These are phyloP conservation scores for Ormosia emarginata DNA, from an alignment of 306 rosid species.

Conservation along the genomic window DNA sequence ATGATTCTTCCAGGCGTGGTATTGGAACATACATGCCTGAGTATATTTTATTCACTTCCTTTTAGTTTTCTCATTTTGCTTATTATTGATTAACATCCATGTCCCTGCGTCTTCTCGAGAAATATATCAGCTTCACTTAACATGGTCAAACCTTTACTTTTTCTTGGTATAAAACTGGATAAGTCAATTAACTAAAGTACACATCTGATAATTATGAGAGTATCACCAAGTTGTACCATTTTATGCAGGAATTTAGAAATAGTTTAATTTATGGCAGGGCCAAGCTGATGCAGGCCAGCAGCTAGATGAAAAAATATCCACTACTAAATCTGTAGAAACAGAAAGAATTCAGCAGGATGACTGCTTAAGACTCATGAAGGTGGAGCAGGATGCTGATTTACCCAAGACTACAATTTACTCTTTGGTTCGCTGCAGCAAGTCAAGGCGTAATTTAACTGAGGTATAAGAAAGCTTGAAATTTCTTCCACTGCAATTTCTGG, in stretches of 20 bases:
- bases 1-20: not conserved
- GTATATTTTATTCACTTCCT: not conserved
- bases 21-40: not conserved
- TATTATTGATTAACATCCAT: not conserved
- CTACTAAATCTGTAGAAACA: constrained; percentile 1
- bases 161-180: not conserved
- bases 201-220: constrained; percentile 9
- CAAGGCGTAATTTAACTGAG: constrained; percentile 81
- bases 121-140: not conserved
- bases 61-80: not conserved
- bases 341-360: constrained; percentile 26
- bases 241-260: constrained; percentile 58
- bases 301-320: constrained; percentile 31
- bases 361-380: constrained; percentile 24
- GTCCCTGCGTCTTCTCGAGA: not conserved
- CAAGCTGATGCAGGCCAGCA: constrained; percentile 36
- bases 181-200: not conserved
- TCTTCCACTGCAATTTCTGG: not conserved
- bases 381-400: constrained; percentile 48
- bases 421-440: constrained; percentile 49
- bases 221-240: constrained; percentile 42
- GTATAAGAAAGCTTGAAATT: constrained; percentile 31
- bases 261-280: constrained; percentile 70
- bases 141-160: not conserved
- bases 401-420: constrained; percentile 34